phyloP scores from a whole-genome alignment of 2,329 filamentous ascomycete genomes.

The Stemphylium lycopersici region DNA sequence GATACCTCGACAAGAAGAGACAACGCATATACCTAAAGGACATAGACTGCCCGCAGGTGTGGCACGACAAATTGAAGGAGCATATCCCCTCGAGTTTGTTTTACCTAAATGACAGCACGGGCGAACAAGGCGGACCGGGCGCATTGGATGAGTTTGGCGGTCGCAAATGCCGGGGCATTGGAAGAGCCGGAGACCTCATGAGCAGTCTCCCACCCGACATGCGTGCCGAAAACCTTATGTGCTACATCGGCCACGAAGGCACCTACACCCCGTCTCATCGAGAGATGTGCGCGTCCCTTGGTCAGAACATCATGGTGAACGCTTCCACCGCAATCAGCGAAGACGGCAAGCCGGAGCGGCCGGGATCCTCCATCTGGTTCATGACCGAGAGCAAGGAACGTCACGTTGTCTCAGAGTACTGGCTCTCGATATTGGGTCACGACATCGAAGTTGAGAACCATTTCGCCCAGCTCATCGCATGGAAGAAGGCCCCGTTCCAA shows the following conservation, averaged over 20 bases:
- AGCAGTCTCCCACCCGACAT: conserved; percentile 84
- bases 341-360: conserved; percentile 72
- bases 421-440: conserved; percentile 88
- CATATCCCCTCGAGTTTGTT: conserved; percentile 82
- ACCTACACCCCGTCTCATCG: conserved; percentile 95
- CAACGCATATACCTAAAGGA: conserved; percentile 96
- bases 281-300: conserved; percentile 96
- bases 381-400: conserved; percentile 98
- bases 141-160: conserved; percentile 57
- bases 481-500: conserved; percentile 92
- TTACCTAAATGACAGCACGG: conserved; percentile 84
- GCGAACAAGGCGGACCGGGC: conserved; percentile 61
- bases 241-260: conserved; percentile 95
- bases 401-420: conserved; percentile 89
- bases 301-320: conserved; percentile 98
- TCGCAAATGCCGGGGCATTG: conserved; percentile 63
- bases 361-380: conserved; percentile 95
- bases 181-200: conserved; percentile 89
- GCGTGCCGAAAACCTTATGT: conserved; percentile 97
- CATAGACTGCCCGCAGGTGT: conserved; percentile 89
- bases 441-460: conserved; percentile 97
- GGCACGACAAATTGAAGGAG: conserved; percentile 79
- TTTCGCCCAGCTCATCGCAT: conserved; percentile 93
- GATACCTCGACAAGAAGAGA: conserved; percentile 77
- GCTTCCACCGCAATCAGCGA: conserved; percentile 70